Evolutionary conservation across 345 rosid genomes (phyloP).

Genomic region (Atalantia buxifolia): DNA sequence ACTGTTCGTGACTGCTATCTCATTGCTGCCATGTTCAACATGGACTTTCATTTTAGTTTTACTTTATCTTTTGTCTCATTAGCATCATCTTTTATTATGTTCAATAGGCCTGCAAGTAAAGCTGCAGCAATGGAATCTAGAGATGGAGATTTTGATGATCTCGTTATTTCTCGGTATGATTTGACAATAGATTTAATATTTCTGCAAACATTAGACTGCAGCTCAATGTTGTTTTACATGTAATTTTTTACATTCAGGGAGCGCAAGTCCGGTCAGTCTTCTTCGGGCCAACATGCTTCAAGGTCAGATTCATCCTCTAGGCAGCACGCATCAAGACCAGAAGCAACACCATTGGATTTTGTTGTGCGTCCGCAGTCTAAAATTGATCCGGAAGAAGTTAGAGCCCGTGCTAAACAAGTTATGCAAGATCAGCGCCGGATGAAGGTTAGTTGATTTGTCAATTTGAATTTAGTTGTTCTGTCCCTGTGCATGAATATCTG

Average conservation of each 20-base stretch:
- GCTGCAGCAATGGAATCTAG: conserved; percentile 70
- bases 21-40: not conserved
- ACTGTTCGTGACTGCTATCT: conserved; percentile 5
- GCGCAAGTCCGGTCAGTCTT: conserved; percentile 67
- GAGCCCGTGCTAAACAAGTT: conserved; percentile 82
- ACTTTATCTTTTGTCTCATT: not conserved
- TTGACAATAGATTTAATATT: not conserved
- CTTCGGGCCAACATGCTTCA: conserved; percentile 55
- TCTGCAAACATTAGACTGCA: not conserved
- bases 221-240: not conserved
- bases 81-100: not conserved
- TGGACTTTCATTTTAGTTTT: not conserved
- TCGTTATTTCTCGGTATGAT: conserved; percentile 71
- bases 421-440: conserved; percentile 88
- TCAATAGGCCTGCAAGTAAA: conserved; percentile 59
- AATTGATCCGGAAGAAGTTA: conserved; percentile 81
- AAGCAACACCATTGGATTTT: conserved; percentile 93
- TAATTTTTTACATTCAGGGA: conserved; percentile 38
- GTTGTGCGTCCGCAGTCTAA: conserved; percentile 93
- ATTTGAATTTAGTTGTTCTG: not conserved
- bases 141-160: conserved; percentile 91
- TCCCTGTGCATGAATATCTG: not conserved
- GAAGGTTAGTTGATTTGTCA: conserved; percentile 49
- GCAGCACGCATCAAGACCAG: conserved; percentile 80
- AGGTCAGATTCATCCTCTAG: conserved; percentile 71